Base-by-base conservation (phyloP, 441 rosid genomes). In the Dalechampia spathulata region DNA sequence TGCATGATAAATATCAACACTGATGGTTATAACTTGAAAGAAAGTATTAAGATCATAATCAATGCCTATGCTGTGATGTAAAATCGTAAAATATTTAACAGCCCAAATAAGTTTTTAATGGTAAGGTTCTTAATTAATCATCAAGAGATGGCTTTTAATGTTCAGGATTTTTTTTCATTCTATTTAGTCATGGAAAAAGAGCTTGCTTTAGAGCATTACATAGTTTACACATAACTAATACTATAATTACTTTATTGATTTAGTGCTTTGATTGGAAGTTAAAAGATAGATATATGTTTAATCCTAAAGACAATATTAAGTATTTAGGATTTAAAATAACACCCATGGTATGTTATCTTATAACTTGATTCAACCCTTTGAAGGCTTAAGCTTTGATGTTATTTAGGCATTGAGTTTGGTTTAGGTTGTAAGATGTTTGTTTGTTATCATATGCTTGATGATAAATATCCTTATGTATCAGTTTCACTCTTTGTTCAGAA, bases 141-240 rank as follows among this genome's bases (percentile, higher is more conserved):
- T 26, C 34, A 48, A 7, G 54, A 58, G 19, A 47, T 38, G 63
- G 57, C 50, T 3, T 39, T 41, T 12, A 11, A 41, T 13, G 56
- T 49, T 2, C 48, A 41, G 20, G 42, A 28, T 43, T 13, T 40
- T 16, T 41, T 41, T 60, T 50, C 34, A 34, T 60, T 20, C 64
- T 50, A 20, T 60, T 60, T 51, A 50, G 64, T 10, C 41, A 50
- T 51, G 64, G 64, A 42, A 60, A 57, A 20, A 51, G 64, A 60
- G 50, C 49, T 17, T 60, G 64, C 19, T 30, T 42, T 27, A 49
- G 41, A 15, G 10, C 47, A 13, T 39, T 57, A 28, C 64, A 50
- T 41, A 57, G 17, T 19, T 27, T 49, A 16, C 8, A 28, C 21
- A 50, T 50, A 1, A 42, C 40, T 10, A 20, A 50, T 19, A 41